Percentiles rank a stretch among this genome's conserved stretches.
Evolutionary conservation across 1,139 yeast genomes (phyloP).

Genomic region (Hemisphaericaspora lyxosophila): DNA sequence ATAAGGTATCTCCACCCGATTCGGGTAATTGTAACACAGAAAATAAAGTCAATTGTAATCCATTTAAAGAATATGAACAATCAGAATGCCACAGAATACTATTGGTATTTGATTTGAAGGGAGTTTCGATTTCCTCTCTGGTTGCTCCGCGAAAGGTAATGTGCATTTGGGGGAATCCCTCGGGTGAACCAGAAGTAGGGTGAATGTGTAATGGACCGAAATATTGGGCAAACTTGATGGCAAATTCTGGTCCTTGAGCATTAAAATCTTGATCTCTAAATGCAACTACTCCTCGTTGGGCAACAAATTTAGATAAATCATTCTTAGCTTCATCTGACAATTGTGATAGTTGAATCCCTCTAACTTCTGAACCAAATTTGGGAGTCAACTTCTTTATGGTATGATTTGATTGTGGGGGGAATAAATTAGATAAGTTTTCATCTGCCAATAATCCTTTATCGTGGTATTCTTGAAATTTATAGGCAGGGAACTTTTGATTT

Average conservation of each 20-base stretch:
- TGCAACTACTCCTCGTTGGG: conserved; percentile 41
- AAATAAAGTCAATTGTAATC: conserved; percentile 39
- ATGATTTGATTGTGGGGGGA: conserved; percentile 12
- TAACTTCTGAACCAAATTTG: conserved; percentile 26
- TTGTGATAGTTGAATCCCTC: conserved; percentile 27
- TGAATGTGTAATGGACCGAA: conserved; percentile 42
- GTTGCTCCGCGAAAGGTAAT: conserved; percentile 32
- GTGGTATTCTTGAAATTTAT: conserved; percentile 21
- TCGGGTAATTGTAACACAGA: conserved; percentile 41
- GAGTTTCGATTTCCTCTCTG: conserved; percentile 24
- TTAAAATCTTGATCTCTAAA: conserved; percentile 42
- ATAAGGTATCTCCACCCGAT: conserved; percentile 40
- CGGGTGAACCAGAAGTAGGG: conserved; percentile 43
- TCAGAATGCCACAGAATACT: conserved; percentile 44
- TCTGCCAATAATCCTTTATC: conserved; percentile 26
- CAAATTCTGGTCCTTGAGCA: conserved; percentile 31
- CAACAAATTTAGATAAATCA: conserved; percentile 39
- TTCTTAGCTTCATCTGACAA: conserved; percentile 31
- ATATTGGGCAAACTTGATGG: conserved; percentile 30
- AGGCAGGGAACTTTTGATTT: conserved; percentile 24
- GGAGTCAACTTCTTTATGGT: conserved; percentile 22
- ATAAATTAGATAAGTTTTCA: conserved; percentile 17
- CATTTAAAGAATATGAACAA: conserved; percentile 39
- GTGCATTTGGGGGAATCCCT: conserved; percentile 36
- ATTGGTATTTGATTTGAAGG: conserved; percentile 24